A percentile compares a stretch with the other conserved stretches of the same genome.
phyloP scores from a whole-genome alignment of 192 early-diverging fungal species.

The Diversispora eburnea region DNA sequence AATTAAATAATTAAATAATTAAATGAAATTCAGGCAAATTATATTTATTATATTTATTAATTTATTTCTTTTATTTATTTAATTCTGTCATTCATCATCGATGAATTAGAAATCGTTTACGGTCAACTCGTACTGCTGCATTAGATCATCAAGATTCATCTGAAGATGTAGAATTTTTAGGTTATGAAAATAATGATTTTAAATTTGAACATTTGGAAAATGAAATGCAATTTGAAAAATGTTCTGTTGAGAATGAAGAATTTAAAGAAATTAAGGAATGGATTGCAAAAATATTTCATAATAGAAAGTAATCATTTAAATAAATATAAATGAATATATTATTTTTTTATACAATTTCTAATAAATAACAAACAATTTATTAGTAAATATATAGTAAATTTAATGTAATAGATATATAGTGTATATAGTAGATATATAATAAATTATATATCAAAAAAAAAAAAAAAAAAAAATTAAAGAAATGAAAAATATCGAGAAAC shows the following conservation, averaged over 20 bases:
- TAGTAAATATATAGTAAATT: no score
- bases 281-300: conserved; percentile 43
- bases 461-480: no score
- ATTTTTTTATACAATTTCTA: background rate
- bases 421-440: no score
- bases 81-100: no score
- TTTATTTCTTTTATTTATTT: no score
- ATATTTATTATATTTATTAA: background rate
- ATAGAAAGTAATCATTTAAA: background rate
- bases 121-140: conserved; percentile 63
- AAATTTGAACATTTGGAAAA: conserved; percentile 79
- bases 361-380: no score
- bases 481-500: no score
- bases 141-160: conserved; percentile 62
- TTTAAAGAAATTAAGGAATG: conserved; percentile 58
- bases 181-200: conserved; percentile 77
- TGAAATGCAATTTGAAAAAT: conserved; percentile 60
- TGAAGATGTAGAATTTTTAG: conserved; percentile 64
- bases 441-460: no score
- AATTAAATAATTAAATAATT: background rate
- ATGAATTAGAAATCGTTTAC: conserved; percentile 53
- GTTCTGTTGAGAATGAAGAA: conserved; percentile 58
- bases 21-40: background rate
- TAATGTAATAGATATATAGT: no score
- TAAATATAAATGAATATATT: background rate